Evolutionary conservation across 805 yeast species (phyloP), one percentile per base, ranked within the genome.

Genomic region (Groenewaldozyma salmanticensis): DNA sequence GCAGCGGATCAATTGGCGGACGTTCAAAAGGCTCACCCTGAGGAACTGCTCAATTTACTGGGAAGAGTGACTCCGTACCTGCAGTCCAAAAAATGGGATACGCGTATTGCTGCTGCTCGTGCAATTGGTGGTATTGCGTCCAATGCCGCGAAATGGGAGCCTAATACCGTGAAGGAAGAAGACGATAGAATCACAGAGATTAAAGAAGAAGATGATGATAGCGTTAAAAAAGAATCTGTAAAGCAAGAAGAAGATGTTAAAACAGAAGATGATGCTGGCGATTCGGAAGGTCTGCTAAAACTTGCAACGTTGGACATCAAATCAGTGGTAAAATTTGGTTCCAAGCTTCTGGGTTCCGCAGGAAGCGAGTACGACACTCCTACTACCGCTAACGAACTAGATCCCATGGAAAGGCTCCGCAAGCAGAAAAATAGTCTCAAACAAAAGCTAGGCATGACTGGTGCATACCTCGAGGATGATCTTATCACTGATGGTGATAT

Each of bases 1-100:
- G 99, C 98, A 1, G 97, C 97, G 2, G 96, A 90, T 55, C 99
- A 92, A 63, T 69, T 92, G 50, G 85, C 95, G 4, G 97, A 90
- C 51, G 70, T 94, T 31, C 96, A 96, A 21, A 82, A 82, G 59
- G 81, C 82, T 33, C 97, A 92, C 55, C 96, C 97, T 0, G 97
- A 90, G 55, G 97, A 92, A 53, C 75, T 84, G 17, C 69, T 86
- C 40, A 81, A 81, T 43, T 65, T 92, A 33, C 64, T 92, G 27
- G 85, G 95, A 13, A 71, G 97, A 44, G 95, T 92, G 1, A 85
- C 87, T 52, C 97, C 99, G 0, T 92, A 78, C 58, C 68, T 92
- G 44, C 74, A 77, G 53, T 77, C 86, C 20, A 72, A 69, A 43
- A 86, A 80, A 62, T 92, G 99, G 99, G 99, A 92, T 59, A 88